Base-by-base conservation (phyloP, 2,329 filamentous ascomycete species). In the Metarhizium rileyi region DNA sequence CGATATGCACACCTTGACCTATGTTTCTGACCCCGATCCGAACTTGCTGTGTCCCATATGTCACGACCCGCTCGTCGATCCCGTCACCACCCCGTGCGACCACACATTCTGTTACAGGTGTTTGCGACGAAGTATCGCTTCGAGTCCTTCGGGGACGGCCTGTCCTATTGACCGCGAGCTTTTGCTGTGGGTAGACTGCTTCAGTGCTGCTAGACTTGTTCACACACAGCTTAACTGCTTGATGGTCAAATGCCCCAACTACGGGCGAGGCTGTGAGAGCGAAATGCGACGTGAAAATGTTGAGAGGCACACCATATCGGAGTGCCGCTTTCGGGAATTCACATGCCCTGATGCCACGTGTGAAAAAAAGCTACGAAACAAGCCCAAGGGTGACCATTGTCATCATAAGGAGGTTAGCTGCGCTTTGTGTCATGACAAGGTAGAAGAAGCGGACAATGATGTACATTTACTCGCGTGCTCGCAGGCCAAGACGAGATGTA, bases 51-150 rank as follows among this genome's bases (percentile, higher is more conserved):
- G 71, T 46, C 74, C 75, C 3, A 75, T 80, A 52, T 85, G 81
- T 65, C 78, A 77, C 56, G 73, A 78, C 10, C 76, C 81, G 3
- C 72, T 84, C 40, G 67, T 84, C 44, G 70, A 76, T 14, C 80
- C 81, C 0, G 70, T 81, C 44, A 81, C 80, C 40, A 83, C 80
- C 1, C 67, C 69, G 7, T 85, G 81, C 63, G 77, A 82, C 51
- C 81, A 85, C 61, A 81, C 79, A 12, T 85, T 85, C 60, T 85
- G 81, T 58, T 73, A 74, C 47, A 68, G 69, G 4, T 85, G 81
- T 58, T 67, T 84, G 46, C 66, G 67, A 26, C 60, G 67, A 28
- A 68, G 67, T 56, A 68, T 70, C 44, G 59, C 66, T 10, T 67
- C 66, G 2, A 70, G 67, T 41, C 67, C 67, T 6, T 66, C 67